Base-by-base conservation (phyloP, 768 basidiomycete species). In the Boletus pseudopeckii region DNA sequence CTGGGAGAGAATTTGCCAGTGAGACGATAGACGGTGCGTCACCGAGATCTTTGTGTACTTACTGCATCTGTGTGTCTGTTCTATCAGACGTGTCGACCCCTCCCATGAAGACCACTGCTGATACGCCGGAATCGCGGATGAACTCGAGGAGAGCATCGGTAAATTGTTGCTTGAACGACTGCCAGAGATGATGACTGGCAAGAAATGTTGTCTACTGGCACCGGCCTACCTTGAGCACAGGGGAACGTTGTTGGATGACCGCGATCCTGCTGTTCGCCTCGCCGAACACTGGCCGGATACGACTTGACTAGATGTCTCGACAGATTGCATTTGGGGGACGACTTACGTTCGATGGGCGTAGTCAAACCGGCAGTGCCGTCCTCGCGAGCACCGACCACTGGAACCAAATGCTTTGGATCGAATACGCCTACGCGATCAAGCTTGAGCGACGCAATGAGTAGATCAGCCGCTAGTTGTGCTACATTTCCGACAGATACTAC, bases 401-500 rank as follows among this genome's bases (percentile, higher is more conserved):
- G 88, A 7, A 89, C 77, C 32, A 88, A 75, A 55, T 80, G 80
- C 34, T 71, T 73, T 18, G 84, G 72, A 61, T 91, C 83, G 44
- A 92, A 76, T 10, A 81, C 70, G 33, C 85, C 91, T 8, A 90
- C 70, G 43, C 79, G 75, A 48, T 73, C 68, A 20, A 93, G 76
- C 30, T 75, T 75, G 44, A 90, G 74, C 2, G 86, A 84, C 5
- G 85, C 69, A 56, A 91, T 84, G 55, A 93, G 71, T 17, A 93
- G 71, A 69, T 93, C 90, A 10, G 74, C 82, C 0, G 89, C 81
- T 13, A 93, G 76, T 63, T 93, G 90, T n/a, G 83, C 77, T 40
- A 92, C 79, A 71, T 92, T 92, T 45, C 87, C 90, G 11, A 82
- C 81, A 6, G 90, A 91, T 11, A 92, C 88, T 41, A 90, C 64